Evolutionary conservation across 768 basidiomycete species (phyloP).

Genomic region (Xerocomellus chrysenteron): DNA sequence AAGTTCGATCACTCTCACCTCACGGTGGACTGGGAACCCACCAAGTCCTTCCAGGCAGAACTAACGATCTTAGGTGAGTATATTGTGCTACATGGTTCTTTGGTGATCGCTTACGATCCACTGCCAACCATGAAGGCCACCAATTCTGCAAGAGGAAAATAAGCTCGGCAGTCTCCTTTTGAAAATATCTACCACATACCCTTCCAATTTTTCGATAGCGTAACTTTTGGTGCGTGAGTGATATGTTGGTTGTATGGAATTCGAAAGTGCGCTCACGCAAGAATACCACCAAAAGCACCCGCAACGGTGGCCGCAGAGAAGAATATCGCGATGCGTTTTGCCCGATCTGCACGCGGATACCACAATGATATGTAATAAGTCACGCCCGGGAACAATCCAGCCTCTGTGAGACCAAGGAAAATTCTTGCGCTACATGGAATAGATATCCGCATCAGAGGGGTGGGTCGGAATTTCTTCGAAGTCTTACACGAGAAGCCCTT

Average conservation of each 20-base stretch:
- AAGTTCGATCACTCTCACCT: not conserved
- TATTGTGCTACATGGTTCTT: too few species aligned
- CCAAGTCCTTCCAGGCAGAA: slow-evolving; percentile 29
- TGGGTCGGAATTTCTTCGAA: not conserved
- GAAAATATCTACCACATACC: too few species aligned
- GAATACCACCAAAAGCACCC: slow-evolving; percentile 15
- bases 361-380: slow-evolving; percentile 49
- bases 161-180: not conserved
- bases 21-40: not conserved
- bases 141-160: slow-evolving; percentile 11
- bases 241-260: too few species aligned
- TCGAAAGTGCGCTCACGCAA: slow-evolving; percentile 34
- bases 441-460: not conserved
- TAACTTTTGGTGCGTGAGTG: too few species aligned
- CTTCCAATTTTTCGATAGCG: too few species aligned
- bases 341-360: slow-evolving; percentile 58
- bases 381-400: slow-evolving; percentile 40
- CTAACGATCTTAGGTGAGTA: slow-evolving; percentile 4
- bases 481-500: slow-evolving; percentile 28
- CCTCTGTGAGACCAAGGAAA: slow-evolving; percentile 46
- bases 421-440: slow-evolving; percentile 28
- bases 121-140: slow-evolving; percentile 2
- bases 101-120: too few species aligned
- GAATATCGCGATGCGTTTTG: slow-evolving; percentile 55
- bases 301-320: slow-evolving; percentile 55